Percentiles rank a stretch among this genome's conserved stretches.
These are phyloP conservation scores for Mucor racemosus DNA, from an alignment of 371 early-diverging fungal species.

Conservation along the genomic window DNA sequence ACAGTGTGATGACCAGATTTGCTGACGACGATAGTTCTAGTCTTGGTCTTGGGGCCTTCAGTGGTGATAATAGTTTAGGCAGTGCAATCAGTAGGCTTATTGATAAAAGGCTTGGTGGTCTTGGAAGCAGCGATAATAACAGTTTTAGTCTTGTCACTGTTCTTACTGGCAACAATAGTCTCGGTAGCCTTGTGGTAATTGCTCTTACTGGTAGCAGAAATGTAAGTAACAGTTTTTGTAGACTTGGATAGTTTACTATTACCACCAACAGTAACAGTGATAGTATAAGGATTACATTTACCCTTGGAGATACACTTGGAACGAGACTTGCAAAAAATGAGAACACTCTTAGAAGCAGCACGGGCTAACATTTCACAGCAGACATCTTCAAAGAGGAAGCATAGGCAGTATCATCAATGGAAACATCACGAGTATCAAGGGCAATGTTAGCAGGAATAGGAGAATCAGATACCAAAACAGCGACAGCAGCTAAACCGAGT, in stretches of 20 bases:
- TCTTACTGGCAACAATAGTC: not conserved
- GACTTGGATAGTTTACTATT: no score
- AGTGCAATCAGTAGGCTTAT: no score
- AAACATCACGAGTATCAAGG: not conserved
- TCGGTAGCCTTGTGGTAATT: not conserved
- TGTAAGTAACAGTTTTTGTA: not conserved
- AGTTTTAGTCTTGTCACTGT: not conserved
- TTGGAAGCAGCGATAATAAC: not conserved
- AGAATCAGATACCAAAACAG: not conserved
- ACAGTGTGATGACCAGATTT: not conserved
- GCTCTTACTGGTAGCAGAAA: not conserved
- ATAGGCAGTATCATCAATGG: not conserved
- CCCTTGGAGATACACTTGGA: slow-evolving; percentile 3
- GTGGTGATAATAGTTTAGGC: not conserved
- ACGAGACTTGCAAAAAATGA: not conserved
- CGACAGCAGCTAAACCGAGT: not conserved
- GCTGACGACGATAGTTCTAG: not conserved
- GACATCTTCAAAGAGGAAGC: not conserved
- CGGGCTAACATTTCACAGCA: not conserved
- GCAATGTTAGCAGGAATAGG: not conserved
- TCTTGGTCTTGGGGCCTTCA: not conserved
- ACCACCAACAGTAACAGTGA: not conserved
- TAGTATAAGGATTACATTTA: not conserved
- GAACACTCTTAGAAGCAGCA: slow-evolving; percentile 1
- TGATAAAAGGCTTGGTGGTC: not conserved